Evolutionary conservation across 2,329 filamentous ascomycete species (phyloP), one percentile per base, ranked within the genome.

Genomic region (Emericellopsis atlantica): DNA sequence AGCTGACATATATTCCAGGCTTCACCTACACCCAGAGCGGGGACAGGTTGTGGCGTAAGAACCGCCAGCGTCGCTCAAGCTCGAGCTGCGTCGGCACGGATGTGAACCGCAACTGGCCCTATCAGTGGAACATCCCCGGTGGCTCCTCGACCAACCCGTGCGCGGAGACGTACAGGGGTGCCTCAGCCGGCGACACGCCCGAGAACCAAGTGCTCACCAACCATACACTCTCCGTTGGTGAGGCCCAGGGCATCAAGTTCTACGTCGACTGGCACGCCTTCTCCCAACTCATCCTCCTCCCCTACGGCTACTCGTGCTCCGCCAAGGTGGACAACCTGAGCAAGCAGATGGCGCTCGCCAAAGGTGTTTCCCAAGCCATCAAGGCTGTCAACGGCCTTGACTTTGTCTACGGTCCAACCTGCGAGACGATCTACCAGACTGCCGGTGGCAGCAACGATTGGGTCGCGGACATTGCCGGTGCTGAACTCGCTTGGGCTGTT

Each of bases 261-360:
- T 83, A 72, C 56, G 72, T 82, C 46, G 79, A 83, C 56, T 75
- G 72, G 52, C 79, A 83, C 58, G 68, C 74, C 0, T 83, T 79
- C 57, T 70, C 67, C 10, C 76, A 81, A 42, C 61, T 74, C 26
- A 68, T 80, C 44, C 69, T 76, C 55, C 63, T 50, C 44, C 64
- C 72, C 2, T 81, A 79, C 49, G 76, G 76, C 31, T 80, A 77
- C 57, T 70, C 68, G 4, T 80, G 75, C 61, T 59, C 57, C 18
- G 61, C 55, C 14, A 53, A 59, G 11, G 53, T 70, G 5, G 57
- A 62, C 39, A 69, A 74, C 45, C 58, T 72, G 42, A 52, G 61
- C 7, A 60, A 67, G 40, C 66, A 75, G 45, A 61, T 69, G 47
- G 52, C 55, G 1, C 63, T 81, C 1, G 70, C 72, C 3, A 50